Evolutionary conservation across 345 rosid species (phyloP).

Genomic region (Aethionema arabicum): DNA sequence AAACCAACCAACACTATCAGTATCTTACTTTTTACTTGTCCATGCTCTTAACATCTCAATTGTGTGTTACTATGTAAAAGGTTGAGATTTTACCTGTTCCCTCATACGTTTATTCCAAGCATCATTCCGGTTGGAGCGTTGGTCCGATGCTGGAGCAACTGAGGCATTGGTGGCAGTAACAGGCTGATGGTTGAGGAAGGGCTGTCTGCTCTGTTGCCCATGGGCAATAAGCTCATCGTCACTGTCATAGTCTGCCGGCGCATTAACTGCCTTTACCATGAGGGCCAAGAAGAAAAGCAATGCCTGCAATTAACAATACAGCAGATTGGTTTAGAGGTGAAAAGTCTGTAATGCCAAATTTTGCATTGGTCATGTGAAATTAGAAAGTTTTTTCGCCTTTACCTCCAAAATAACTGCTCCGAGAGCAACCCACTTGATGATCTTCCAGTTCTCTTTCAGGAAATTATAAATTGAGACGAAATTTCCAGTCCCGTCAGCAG

Average conservation of each 20-base stretch:
- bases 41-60: neutral
- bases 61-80: neutral
- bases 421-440: conserved; percentile 88
- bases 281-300: conserved; percentile 79
- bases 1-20: conserved; percentile 16
- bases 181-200: conserved; percentile 69
- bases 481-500: conserved; percentile 80
- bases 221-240: conserved; percentile 80
- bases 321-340: conserved; percentile 4
- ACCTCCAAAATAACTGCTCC: conserved; percentile 88
- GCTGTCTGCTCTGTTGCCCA: conserved; percentile 83
- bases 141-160: conserved; percentile 73
- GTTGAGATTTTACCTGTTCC: conserved; percentile 65
- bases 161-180: conserved; percentile 75
- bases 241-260: conserved; percentile 84
- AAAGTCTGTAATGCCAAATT: conserved; percentile 2
- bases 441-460: conserved; percentile 76
- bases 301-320: conserved; percentile 55
- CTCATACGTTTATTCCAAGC: conserved; percentile 99
- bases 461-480: conserved; percentile 68
- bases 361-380: neutral
- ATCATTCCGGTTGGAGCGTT: conserved; percentile 90
- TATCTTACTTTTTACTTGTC: neutral
- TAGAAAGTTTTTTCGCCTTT: conserved; percentile 24
- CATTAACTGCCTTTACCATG: conserved; percentile 72